Conservation (phyloP, 2,329 filamentous ascomycete species). For the Hypoxylon sp. region DNA sequence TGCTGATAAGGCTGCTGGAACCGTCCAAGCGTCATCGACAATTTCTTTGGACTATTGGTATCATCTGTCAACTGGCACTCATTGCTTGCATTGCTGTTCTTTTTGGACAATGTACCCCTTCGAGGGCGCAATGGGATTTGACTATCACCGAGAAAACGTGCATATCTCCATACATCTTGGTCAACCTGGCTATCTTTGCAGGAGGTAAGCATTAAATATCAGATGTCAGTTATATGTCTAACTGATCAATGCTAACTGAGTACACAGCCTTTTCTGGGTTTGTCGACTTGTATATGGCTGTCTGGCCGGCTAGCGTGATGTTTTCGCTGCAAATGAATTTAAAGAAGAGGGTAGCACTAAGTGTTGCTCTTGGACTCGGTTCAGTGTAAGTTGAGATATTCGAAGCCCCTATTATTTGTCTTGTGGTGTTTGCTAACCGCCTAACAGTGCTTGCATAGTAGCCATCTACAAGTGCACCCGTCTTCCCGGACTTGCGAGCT, state of each 20-base stretch:
- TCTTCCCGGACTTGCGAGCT: slow-evolving; percentile 19
- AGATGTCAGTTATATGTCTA: too few species aligned
- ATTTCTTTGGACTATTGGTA: slow-evolving; percentile 41
- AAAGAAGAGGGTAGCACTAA: slow-evolving; percentile 41
- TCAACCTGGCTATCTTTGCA: slow-evolving; percentile 31
- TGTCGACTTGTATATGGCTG: slow-evolving; percentile 42
- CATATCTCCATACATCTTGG: slow-evolving; percentile 30
- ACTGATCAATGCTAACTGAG: neutral
- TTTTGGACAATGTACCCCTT: slow-evolving; percentile 40
- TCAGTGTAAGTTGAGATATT: slow-evolving; percentile 36
- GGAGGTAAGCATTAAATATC: slow-evolving; percentile 25
- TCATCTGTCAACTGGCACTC: slow-evolving; percentile 28
- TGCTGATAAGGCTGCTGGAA: slow-evolving; percentile 41
- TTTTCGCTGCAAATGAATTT: slow-evolving; percentile 36
- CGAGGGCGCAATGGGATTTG: slow-evolving; percentile 39
- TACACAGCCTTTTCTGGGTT: slow-evolving; percentile 37
- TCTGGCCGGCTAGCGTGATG: slow-evolving; percentile 39
- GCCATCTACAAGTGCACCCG: slow-evolving; percentile 33
- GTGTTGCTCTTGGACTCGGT: slow-evolving; percentile 41
- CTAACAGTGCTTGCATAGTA: slow-evolving; percentile 21
- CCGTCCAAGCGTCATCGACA: slow-evolving; percentile 33
- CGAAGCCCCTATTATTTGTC: too few species aligned
- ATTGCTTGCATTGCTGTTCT: slow-evolving; percentile 36
- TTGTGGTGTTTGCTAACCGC: neutral
- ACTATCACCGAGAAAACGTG: slow-evolving; percentile 29